phyloP scores from a whole-genome alignment of 2,329 filamentous ascomycete species.

The Plenodomus biglobosus region DNA sequence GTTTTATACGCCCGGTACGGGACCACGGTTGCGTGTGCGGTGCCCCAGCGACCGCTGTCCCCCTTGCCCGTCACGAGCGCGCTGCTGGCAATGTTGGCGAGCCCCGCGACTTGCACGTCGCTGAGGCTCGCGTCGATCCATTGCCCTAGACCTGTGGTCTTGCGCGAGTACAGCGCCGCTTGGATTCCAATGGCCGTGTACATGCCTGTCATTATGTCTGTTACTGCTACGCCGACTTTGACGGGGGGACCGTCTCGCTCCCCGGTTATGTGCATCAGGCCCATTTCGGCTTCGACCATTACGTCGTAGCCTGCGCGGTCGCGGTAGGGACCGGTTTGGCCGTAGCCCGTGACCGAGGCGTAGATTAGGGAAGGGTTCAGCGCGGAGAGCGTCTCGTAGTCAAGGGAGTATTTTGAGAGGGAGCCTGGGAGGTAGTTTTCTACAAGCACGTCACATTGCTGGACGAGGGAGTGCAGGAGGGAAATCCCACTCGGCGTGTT shows the following conservation, averaged over 20 bases:
- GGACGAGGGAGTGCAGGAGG: conserved; percentile 80
- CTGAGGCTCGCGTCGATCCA: conserved; percentile 88
- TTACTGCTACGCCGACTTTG: conserved; percentile 97
- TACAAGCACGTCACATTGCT: conserved; percentile 85
- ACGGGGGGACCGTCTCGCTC: conserved; percentile 84
- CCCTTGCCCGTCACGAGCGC: conserved; percentile 83
- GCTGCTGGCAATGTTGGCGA: conserved; percentile 91
- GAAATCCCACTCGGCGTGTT: conserved; percentile 78
- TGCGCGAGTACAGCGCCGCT: conserved; percentile 80
- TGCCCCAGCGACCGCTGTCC: conserved; percentile 90
- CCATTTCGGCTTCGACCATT: conserved; percentile 98
- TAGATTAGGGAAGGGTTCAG: conserved; percentile 89
- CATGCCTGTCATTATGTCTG: conserved; percentile 89
- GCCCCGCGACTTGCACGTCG: conserved; percentile 89
- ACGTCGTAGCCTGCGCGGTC: conserved; percentile 93
- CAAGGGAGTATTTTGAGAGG: conserved; percentile 84
- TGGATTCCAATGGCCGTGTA: conserved; percentile 95
- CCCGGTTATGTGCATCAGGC: conserved; percentile 97
- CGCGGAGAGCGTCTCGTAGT: conserved; percentile 74
- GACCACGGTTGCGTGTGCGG: conserved; percentile 92
- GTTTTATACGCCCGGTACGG: conserved; percentile 82
- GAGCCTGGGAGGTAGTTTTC: conserved; percentile 94
- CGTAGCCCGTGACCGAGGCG: conserved; percentile 93
- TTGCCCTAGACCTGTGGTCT: conserved; percentile 76
- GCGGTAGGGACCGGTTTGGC: conserved; percentile 87